Conservation (phyloP, 495 filamentous ascomycete genomes). For the Pyrenula massariospora region DNA sequence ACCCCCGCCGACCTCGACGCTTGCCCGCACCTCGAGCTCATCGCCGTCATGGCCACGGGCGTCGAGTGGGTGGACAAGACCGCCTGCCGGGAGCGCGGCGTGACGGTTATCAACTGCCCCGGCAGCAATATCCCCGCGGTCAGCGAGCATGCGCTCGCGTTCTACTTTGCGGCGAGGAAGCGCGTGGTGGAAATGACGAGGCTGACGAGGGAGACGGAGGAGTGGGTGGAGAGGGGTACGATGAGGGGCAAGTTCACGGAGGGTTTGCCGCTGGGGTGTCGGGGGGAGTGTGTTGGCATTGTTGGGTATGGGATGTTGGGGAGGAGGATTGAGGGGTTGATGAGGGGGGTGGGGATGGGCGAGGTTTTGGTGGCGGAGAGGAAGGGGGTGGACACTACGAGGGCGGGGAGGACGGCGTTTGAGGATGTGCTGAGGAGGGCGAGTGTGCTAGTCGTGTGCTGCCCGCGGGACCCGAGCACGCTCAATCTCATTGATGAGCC, state of each 20-base stretch:
- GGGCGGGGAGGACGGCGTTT: conserved; percentile 28
- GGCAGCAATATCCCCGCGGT: conserved; percentile 37
- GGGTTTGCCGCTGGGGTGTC: conserved; percentile 25
- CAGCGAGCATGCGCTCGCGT: conserved; percentile 38
- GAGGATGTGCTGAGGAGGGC: conserved; percentile 23
- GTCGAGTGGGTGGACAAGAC: conserved; percentile 37
- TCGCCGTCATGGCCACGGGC: conserved; percentile 40
- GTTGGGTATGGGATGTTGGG: conserved; percentile 42
- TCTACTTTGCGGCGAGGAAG: conserved; percentile 41
- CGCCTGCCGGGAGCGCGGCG: conserved; percentile 27
- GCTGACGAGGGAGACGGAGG: conserved; percentile 11
- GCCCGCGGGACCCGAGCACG: conserved; percentile 30
- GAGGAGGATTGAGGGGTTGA: conserved; percentile 18
- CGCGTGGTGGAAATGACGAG: conserved; percentile 25
- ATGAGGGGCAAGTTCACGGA: conserved; percentile 11
- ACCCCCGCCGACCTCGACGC: conserved; percentile 17
- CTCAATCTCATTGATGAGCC: conserved; percentile 28
- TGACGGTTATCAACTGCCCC: conserved; percentile 35
- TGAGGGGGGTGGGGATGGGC: conserved; percentile 31
- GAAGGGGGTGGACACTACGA: conserved; percentile 18
- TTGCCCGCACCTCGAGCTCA: conserved; percentile 27
- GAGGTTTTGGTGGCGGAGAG: conserved; percentile 37
- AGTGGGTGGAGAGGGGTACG: conserved; percentile 13
- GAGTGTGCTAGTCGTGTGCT: conserved; percentile 33
- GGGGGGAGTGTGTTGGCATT: conserved; percentile 34